Percentiles rank a stretch among this genome's conserved stretches.
These are phyloP conservation scores for Austropuccinia psidii DNA, from an alignment of 1,284 basidiomycete genomes.

Conservation along the genomic window DNA sequence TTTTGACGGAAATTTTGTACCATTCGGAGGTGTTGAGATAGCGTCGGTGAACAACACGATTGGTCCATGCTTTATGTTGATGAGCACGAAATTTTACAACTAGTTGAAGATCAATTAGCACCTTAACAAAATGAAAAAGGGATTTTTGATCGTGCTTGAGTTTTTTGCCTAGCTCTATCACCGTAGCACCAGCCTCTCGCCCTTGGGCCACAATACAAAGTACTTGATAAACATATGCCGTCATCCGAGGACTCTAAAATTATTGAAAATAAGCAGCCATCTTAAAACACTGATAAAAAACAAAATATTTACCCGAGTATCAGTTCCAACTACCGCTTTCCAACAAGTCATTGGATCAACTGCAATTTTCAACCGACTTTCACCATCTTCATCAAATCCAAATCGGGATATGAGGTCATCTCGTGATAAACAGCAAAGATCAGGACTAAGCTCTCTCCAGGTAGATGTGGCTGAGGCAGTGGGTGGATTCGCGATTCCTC, in stretches of 20 bases:
- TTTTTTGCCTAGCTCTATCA: conserved; percentile 64
- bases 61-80: conserved; percentile 42
- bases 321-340: conserved; percentile 69
- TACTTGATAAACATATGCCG: conserved; percentile 71
- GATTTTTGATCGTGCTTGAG: conserved; percentile 83
- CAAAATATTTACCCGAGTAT: conserved; percentile 58
- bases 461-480: not conserved
- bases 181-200: conserved; percentile 65
- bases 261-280: conserved; percentile 24
- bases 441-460: conserved; percentile 20
- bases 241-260: conserved; percentile 63
- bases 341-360: conserved; percentile 66
- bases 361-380: conserved; percentile 58
- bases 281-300: not conserved
- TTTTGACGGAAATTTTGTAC: conserved; percentile 34
- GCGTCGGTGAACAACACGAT: conserved; percentile 44
- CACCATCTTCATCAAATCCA: conserved; percentile 15
- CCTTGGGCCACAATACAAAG: conserved; percentile 76
- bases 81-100: conserved; percentile 49
- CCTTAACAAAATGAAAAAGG: conserved; percentile 71
- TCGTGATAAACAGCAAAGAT: not conserved
- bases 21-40: conserved; percentile 41
- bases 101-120: conserved; percentile 62
- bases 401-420: conserved; percentile 15
- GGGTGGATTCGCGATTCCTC: not conserved